Percentiles rank a stretch among this genome's conserved stretches.
Evolutionary conservation across 768 basidiomycete species (phyloP).

Genomic region (Mycena chlorophos): DNA sequence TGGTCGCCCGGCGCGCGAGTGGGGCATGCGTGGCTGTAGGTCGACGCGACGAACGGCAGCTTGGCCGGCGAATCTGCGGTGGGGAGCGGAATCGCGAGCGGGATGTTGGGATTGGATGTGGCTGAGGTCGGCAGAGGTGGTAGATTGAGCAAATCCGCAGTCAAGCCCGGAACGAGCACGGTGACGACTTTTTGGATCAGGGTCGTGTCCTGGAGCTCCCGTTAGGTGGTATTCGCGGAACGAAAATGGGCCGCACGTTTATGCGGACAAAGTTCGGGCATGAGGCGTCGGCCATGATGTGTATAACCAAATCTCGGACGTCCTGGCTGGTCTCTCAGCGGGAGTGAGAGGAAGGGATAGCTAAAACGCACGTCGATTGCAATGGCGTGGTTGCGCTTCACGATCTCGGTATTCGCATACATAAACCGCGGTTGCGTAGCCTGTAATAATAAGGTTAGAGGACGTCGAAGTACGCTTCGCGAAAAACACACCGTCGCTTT

Average conservation of each 20-base stretch:
- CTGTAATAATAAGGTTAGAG: slow-evolving; percentile 31
- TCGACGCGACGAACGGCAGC: slow-evolving; percentile 69
- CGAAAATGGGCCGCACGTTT: slow-evolving; percentile 51
- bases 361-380: slow-evolving; percentile 71
- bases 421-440: slow-evolving; percentile 71
- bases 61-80: slow-evolving; percentile 32
- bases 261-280: slow-evolving; percentile 85
- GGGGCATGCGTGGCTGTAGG: slow-evolving; percentile 91
- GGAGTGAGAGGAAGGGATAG: not conserved
- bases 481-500: slow-evolving; percentile 57
- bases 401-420: slow-evolving; percentile 77
- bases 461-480: not conserved
- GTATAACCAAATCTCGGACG: slow-evolving; percentile 81
- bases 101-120: slow-evolving; percentile 55
- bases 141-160: slow-evolving; percentile 68
- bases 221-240: not conserved
- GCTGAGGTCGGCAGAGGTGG: slow-evolving; percentile 72
- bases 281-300: slow-evolving; percentile 80
- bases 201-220: slow-evolving; percentile 58
- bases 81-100: slow-evolving; percentile 47
- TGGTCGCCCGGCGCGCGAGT: slow-evolving; percentile 91
- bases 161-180: slow-evolving; percentile 85
- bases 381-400: slow-evolving; percentile 69
- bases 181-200: slow-evolving; percentile 77
- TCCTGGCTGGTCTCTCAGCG: slow-evolving; percentile 51